phyloP scores from a whole-genome alignment of 2,329 filamentous ascomycete species.

The Aotearoamyces nothofagi region DNA sequence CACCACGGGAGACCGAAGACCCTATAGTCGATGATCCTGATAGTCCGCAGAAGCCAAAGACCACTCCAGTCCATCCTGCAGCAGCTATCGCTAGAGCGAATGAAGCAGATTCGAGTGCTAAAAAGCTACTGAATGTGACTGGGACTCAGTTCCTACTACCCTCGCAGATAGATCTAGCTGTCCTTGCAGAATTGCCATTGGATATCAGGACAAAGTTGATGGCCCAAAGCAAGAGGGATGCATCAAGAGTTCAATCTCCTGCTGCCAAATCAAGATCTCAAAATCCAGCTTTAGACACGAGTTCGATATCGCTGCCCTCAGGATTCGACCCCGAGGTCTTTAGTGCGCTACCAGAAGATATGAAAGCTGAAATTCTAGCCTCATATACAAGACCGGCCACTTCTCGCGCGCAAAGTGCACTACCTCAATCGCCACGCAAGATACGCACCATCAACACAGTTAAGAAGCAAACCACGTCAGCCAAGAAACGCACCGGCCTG shows the following conservation, averaged over 20 bases:
- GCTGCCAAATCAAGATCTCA: conserved; percentile 16
- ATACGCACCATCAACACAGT: conserved; percentile 31
- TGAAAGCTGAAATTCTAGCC: conserved; percentile 69
- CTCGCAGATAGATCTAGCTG: conserved; percentile 63
- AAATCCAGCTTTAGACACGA: conserved; percentile 8
- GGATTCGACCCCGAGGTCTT: conserved; percentile 80
- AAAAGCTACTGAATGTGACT: conserved; percentile 57
- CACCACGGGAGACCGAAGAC: conserved; percentile 23
- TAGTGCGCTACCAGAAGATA: conserved; percentile 66
- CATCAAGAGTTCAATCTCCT: conserved; percentile 17
- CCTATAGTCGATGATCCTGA: conserved; percentile 35
- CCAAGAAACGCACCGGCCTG: conserved; percentile 41
- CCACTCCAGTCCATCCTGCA: conserved; percentile 30
- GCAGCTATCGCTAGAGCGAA: conserved; percentile 33
- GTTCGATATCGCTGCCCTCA: conserved; percentile 35
- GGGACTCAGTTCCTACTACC: conserved; percentile 92
- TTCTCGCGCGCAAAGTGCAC: conserved; percentile 20
- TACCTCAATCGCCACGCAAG: conserved; percentile 36
- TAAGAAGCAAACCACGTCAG: conserved; percentile 43
- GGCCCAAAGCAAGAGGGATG: conserved; percentile 29
- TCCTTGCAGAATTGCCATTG: conserved; percentile 67
- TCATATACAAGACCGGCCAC: conserved; percentile 35
- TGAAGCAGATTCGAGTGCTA: conserved; percentile 33
- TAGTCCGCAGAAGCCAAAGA: conserved; percentile 21
- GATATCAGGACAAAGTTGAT: conserved; percentile 70